phyloP scores from a whole-genome alignment of 1,284 basidiomycete species.

The Microstroma glucosiphilum region DNA sequence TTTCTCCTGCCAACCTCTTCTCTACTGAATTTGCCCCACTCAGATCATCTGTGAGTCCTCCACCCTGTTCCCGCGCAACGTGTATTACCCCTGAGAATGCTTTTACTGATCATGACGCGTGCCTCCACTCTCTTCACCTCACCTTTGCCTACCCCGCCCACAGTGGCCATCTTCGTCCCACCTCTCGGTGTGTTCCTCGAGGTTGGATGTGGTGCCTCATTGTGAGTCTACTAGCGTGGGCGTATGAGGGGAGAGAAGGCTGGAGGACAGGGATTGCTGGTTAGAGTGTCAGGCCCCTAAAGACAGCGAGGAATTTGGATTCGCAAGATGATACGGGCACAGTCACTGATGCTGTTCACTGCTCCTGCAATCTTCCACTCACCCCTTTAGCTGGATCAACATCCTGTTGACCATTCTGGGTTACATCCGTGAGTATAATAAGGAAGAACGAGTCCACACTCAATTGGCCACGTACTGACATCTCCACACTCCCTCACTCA shows the following conservation, averaged over 20 bases:
- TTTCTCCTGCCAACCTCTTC: too few species aligned
- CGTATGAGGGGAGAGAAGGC: neutral
- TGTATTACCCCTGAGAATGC: too few species aligned
- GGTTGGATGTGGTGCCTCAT: conserved; percentile 25
- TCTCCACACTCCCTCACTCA: neutral
- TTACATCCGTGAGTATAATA: conserved; percentile 16
- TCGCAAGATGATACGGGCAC: too few species aligned
- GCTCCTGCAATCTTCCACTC: neutral
- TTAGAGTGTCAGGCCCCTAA: too few species aligned
- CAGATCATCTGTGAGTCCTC: neutral
- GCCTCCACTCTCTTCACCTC: too few species aligned
- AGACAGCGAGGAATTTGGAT: too few species aligned
- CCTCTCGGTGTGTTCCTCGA: conserved; percentile 35
- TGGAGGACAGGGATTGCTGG: too few species aligned
- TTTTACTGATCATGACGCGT: too few species aligned
- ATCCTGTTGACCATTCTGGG: conserved; percentile 41
- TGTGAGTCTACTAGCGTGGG: conserved; percentile 4
- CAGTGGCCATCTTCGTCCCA: conserved; percentile 25
- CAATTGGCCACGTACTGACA: neutral
- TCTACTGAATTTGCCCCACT: neutral
- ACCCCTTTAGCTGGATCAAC: conserved; percentile 17
- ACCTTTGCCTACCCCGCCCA: too few species aligned
- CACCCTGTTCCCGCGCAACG: too few species aligned
- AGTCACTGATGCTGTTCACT: conserved; percentile 22
- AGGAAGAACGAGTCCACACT: too few species aligned